A percentile compares a stretch with the other conserved stretches of the same genome.
These are phyloP conservation scores for Hypoxylon sp. DNA, from an alignment of 2,329 filamentous ascomycete genomes.

Conservation along the genomic window DNA sequence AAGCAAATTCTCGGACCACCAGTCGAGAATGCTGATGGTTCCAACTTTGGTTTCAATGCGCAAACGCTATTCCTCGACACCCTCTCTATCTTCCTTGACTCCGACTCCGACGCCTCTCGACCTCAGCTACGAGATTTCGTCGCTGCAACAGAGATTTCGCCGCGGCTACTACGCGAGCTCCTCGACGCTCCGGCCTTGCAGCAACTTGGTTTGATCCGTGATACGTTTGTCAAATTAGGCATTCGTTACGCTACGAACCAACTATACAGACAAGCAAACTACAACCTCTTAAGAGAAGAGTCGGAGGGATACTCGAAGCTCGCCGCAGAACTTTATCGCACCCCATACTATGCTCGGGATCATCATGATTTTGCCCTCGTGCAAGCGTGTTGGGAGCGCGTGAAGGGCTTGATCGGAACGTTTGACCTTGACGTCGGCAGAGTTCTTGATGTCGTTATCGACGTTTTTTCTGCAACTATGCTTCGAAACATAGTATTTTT, in stretches of 20 bases:
- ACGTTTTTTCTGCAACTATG: constrained; percentile 93
- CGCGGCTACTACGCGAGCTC: constrained; percentile 80
- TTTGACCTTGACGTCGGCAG: constrained; percentile 97
- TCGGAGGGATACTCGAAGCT: constrained; percentile 97
- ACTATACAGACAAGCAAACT: constrained; percentile 95
- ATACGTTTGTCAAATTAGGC: constrained; percentile 86
- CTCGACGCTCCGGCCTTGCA: constrained; percentile 85
- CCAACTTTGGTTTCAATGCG: constrained; percentile 69
- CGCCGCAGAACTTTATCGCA: constrained; percentile 94
- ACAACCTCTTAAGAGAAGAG: constrained; percentile 95
- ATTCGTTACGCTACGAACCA: constrained; percentile 94
- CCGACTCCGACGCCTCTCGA: constrained; percentile 68
- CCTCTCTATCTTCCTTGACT: constrained; percentile 82
- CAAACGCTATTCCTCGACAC: constrained; percentile 85
- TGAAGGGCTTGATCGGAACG: constrained; percentile 95
- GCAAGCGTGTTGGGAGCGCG: constrained; percentile 87
- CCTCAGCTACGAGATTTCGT: constrained; percentile 76
- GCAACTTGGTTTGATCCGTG: constrained; percentile 83
- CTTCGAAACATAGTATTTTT: constrained; percentile 96
- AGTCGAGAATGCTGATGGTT: constrained; percentile 62
- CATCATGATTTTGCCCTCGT: constrained; percentile 82
- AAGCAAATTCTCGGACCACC: constrained; percentile 79
- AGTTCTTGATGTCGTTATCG: constrained; percentile 92
- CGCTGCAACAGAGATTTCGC: constrained; percentile 78
- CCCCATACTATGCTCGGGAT: constrained; percentile 74